Conservation (phyloP, 768 basidiomycete species). For the Botryobasidium botryosum region DNA sequence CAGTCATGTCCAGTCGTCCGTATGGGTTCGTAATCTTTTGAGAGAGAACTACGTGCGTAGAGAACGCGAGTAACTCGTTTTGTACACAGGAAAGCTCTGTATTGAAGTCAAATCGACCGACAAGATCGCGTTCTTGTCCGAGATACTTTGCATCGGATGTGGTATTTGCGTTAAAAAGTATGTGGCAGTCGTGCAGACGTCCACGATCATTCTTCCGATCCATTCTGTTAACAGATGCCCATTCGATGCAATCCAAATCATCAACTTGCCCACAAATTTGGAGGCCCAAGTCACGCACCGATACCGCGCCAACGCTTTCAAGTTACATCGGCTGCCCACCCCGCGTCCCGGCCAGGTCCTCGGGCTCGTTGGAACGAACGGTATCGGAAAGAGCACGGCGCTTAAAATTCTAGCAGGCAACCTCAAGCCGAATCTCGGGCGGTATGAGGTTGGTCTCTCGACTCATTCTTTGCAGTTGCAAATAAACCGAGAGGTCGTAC, state of each 20-base stretch:
- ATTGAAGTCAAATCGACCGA: conserved; percentile 93
- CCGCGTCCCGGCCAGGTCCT: conserved; percentile 95
- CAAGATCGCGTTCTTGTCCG: conserved; percentile 98
- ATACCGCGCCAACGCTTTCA: conserved; percentile 97
- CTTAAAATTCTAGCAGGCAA: conserved; percentile 94
- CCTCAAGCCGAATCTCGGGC: conserved; percentile 91
- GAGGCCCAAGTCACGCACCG: conserved; percentile 94
- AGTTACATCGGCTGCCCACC: conserved; percentile 92
- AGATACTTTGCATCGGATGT: conserved; percentile 97
- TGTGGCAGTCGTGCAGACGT: conserved; percentile 19
- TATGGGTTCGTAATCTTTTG: conserved; percentile 48
- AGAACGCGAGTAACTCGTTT: not conserved
- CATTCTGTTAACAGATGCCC: conserved; percentile 51
- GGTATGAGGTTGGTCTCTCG: conserved; percentile 61
- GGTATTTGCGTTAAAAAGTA: conserved; percentile 99
- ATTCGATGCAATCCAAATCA: conserved; percentile 97
- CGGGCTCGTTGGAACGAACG: conserved; percentile 97
- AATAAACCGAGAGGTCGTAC: conserved; percentile 4
- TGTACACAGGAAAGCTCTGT: conserved; percentile 72
- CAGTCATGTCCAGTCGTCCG: conserved; percentile 92
- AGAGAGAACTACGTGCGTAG: not conserved
- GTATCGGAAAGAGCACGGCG: conserved; percentile 98
- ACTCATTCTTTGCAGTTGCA: not conserved
- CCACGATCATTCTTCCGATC: not conserved
- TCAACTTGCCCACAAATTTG: conserved; percentile 95